Evolutionary conservation across 1,139 yeast species (phyloP).

Genomic region (Protomyces macrosporus): DNA sequence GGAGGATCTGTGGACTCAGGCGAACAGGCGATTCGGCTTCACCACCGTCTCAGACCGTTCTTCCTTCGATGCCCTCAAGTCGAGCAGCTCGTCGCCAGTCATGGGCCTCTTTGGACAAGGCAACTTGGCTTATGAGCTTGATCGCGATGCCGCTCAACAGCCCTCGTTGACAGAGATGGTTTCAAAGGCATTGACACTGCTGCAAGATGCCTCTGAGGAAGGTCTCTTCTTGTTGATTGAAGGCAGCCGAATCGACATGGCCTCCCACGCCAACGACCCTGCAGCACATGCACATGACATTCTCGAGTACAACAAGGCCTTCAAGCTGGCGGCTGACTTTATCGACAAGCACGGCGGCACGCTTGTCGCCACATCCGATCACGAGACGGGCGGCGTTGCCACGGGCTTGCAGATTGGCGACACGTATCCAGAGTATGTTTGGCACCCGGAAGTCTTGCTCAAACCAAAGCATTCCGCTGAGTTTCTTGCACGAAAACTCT

Average conservation of each 20-base stretch:
- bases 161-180: constrained; percentile 77
- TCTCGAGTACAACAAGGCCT: constrained; percentile 69
- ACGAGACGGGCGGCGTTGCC: constrained; percentile 84
- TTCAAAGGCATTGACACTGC: constrained; percentile 59
- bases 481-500: constrained; percentile 36
- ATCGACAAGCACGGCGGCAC: constrained; percentile 64
- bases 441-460: constrained; percentile 69
- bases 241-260: constrained; percentile 87
- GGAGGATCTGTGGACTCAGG: constrained; percentile 59
- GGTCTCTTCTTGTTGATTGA: constrained; percentile 80
- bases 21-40: constrained; percentile 53
- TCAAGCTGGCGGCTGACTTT: constrained; percentile 60
- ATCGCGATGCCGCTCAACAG: constrained; percentile 52
- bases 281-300: constrained; percentile 80
- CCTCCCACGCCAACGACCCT: constrained; percentile 85
- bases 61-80: constrained; percentile 51
- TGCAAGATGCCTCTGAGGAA: constrained; percentile 57
- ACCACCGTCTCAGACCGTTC: constrained; percentile 54
- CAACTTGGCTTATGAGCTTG: constrained; percentile 78
- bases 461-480: constrained; percentile 72
- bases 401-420: constrained; percentile 65
- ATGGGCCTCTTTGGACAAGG: constrained; percentile 59
- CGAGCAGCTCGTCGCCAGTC: constrained; percentile 62
- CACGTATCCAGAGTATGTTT: constrained; percentile 58
- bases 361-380: constrained; percentile 74